Conservation (phyloP, 176 grass and related monocot genomes). For the Aegilops speltoides region DNA sequence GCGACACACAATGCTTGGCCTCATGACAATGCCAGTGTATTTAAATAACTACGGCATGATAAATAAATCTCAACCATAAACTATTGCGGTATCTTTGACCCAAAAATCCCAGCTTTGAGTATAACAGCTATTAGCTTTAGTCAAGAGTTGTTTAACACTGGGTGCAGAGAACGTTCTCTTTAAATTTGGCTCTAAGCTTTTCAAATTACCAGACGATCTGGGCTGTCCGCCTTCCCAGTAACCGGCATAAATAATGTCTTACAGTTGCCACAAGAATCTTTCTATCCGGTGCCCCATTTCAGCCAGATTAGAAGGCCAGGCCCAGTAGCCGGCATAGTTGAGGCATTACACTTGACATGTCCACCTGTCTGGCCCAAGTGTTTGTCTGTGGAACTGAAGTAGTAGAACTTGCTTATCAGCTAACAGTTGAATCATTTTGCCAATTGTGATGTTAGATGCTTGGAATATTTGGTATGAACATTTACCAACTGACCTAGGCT, state of each 20-base stretch:
- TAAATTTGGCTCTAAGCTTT: background rate
- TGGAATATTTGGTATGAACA: conserved; percentile 10
- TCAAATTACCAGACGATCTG: background rate
- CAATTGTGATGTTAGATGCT: background rate
- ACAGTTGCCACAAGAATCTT: background rate
- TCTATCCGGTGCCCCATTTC: background rate
- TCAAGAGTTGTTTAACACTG: background rate
- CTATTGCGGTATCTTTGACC: background rate
- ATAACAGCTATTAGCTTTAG: too few species aligned
- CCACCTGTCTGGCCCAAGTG: background rate
- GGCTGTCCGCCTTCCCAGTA: too few species aligned
- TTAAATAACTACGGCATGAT: background rate
- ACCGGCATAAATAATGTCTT: background rate
- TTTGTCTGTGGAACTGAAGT: background rate
- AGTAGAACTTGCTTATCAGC: background rate
- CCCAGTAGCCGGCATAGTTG: background rate
- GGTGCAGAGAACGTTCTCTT: background rate
- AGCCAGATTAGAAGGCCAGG: too few species aligned
- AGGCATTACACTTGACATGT: background rate
- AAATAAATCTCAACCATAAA: background rate
- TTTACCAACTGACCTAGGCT: background rate
- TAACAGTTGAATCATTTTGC: background rate
- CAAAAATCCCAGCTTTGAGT: too few species aligned
- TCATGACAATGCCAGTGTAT: background rate
- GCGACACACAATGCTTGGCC: too few species aligned